Conservation (phyloP, 352 stramenopile species). For the Pythium biforme region DNA sequence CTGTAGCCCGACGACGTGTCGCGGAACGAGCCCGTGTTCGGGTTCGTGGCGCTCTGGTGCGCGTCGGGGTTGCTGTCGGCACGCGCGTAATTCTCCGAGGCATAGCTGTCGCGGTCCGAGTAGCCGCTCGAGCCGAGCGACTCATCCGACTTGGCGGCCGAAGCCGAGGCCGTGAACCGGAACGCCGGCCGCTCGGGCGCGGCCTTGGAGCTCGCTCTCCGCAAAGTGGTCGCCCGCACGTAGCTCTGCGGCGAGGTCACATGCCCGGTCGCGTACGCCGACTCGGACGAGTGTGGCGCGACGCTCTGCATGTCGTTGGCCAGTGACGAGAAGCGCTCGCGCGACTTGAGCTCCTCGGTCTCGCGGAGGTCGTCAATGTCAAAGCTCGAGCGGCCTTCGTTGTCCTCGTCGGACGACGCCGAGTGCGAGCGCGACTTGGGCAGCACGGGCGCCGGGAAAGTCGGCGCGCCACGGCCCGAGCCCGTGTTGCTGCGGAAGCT, state of each 20-base stretch:
- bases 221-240: constrained; percentile 64
- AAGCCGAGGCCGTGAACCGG: constrained; percentile 16
- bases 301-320: constrained; percentile 9
- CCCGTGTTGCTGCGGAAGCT: constrained; percentile 15
- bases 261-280: constrained; percentile 35
- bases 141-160: constrained; percentile 3
- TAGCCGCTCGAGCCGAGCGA: constrained; percentile 20
- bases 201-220: constrained; percentile 41
- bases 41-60: constrained; percentile 8
- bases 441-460: constrained; percentile 39
- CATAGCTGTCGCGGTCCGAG: constrained; percentile 30
- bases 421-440: constrained; percentile 27
- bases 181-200: constrained; percentile 9
- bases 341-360: constrained; percentile 53
- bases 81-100: constrained; percentile 6
- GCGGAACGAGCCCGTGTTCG: constrained; percentile 39
- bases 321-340: constrained; percentile 37
- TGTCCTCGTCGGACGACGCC: constrained; percentile 34
- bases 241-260: constrained; percentile 79
- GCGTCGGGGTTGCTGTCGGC: constrained; percentile 4
- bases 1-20: constrained; percentile 62
- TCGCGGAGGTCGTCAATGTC: constrained; percentile 82
- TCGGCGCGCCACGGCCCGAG: constrained; percentile 26
- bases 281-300: constrained; percentile 21
- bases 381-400: constrained; percentile 68